Evolutionary conservation across 2,329 filamentous ascomycete species (phyloP), one percentile per base, ranked within the genome.

Genomic region (Acrocalymma vagum): DNA sequence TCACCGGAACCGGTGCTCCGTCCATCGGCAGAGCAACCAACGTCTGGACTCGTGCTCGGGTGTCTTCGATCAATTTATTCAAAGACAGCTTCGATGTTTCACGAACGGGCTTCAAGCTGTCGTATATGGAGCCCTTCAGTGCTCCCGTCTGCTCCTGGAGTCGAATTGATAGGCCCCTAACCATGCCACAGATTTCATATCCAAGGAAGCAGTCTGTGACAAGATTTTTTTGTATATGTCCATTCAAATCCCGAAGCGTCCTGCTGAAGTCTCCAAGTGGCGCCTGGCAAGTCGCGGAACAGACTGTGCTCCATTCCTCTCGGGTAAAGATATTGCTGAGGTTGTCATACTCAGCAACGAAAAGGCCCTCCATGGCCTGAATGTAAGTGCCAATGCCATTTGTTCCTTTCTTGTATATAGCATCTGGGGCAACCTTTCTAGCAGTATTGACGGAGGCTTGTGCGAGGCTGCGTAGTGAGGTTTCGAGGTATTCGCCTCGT

Each of bases 331-430:
- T 84, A 48, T 84, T 86, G 62, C 87, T 89, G 30, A 97, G 88
- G 60, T 91, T 96, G 43, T 95, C 89, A 69, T 95, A 91, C 70
- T 99, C 94, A 9, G 92, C 85, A 17, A 88, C 72, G 53, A 95
- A 93, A 48, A 96, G 85, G 6, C 87, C 88, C 65, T 96, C 90
- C 72, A 99, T 84, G 0, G 87, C 89, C 60, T 87, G 85, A 0
- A 90, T 88, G 65, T 99, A 99, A 23, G 87, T 90, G 3, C 87
- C 86, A 44, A 99, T 95, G 4, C 91, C 93, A 68, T 94, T 97
- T 15, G 89, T 94, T 10, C 92, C 93, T 44, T 88, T 81, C 44
- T 86, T 85, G 69, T 99, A 99, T 8, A 95, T 82, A 3, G 89
- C 88, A 65, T 93, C 90, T 2, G 86, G 80, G 10, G 78, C 75